These are phyloP conservation scores for Scheffersomyces cryptocercus DNA, from an alignment of 1,139 yeast genomes.

Conservation along the genomic window DNA sequence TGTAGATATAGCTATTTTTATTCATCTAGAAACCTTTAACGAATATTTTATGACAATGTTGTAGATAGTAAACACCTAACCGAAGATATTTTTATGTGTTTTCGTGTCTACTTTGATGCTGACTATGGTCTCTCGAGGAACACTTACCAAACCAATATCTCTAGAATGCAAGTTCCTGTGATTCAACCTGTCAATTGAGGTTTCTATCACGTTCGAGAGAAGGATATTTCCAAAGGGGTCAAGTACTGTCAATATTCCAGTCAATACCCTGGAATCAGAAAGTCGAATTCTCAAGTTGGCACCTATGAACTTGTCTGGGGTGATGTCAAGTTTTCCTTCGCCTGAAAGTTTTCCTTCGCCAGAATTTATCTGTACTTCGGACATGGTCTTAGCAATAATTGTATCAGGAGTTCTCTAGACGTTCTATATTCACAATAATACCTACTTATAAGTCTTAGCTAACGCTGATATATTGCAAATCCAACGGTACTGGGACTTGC, in stretches of 20 bases:
- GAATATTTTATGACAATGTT: too few species aligned
- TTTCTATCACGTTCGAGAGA: slow-evolving; percentile 37
- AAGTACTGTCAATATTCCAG: slow-evolving; percentile 43
- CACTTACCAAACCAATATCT: slow-evolving; percentile 48
- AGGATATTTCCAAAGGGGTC: slow-evolving; percentile 50
- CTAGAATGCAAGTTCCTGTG: slow-evolving; percentile 25
- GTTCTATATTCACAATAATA: too few species aligned
- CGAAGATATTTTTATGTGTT: slow-evolving; percentile 11
- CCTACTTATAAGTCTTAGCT: too few species aligned
- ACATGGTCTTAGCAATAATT: too few species aligned
- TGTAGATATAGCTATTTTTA: too few species aligned
- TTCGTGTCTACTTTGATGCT: slow-evolving; percentile 26
- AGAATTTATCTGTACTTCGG: too few species aligned
- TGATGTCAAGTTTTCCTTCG: not conserved
- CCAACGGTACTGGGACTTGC: too few species aligned
- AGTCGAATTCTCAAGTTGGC: slow-evolving; percentile 28
- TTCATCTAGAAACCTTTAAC: too few species aligned
- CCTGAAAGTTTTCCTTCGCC: too few species aligned
- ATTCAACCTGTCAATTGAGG: slow-evolving; percentile 29
- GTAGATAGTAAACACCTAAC: too few species aligned
- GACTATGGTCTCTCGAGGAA: slow-evolving; percentile 35
- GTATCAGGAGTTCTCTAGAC: too few species aligned
- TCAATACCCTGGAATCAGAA: slow-evolving; percentile 33
- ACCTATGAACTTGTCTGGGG: slow-evolving; percentile 36
- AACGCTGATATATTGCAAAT: too few species aligned